These are phyloP conservation scores for Globisporangium okanoganense DNA, from an alignment of 352 stramenopile genomes.

Conservation along the genomic window DNA sequence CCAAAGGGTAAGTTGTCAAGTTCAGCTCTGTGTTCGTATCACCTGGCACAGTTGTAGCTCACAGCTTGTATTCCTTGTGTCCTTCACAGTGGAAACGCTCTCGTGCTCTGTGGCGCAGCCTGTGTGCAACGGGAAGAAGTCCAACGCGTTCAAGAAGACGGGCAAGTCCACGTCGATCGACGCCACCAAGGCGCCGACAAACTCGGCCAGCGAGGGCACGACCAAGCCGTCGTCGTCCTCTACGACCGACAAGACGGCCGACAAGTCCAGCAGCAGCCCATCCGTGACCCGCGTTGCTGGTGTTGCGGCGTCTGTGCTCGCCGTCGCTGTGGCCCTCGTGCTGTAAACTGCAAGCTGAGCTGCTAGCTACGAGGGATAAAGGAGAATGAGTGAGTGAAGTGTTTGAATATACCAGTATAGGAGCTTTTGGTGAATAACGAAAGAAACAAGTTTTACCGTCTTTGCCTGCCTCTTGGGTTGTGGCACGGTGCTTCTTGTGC, in stretches of 20 bases:
- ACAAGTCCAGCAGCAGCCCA: not conserved
- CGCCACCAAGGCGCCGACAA: conserved; percentile 12
- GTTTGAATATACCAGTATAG: no score
- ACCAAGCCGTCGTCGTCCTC: not conserved
- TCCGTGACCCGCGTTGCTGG: not conserved
- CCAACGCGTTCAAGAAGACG: conserved; percentile 50
- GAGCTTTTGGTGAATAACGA: no score
- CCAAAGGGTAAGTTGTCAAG: conserved; percentile 26
- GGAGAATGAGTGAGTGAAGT: not conserved
- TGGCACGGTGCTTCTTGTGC: no score
- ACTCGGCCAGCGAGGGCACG: conserved; percentile 7
- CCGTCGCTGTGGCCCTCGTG: not conserved
- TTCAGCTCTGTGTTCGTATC: not conserved
- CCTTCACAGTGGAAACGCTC: conserved; percentile 33
- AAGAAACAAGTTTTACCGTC: no score
- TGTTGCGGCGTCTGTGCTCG: conserved; percentile 4
- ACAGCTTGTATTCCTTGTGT: conserved; percentile 3
- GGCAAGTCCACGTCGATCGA: conserved; percentile 8
- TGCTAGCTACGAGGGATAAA: not conserved
- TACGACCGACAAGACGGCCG: not conserved
- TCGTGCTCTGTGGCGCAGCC: conserved; percentile 51
- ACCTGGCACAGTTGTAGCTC: not conserved
- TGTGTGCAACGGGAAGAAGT: conserved; percentile 47
- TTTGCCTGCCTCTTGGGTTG: no score
- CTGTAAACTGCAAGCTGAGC: not conserved